Conservation (phyloP, 164 flowering plant species). For the Vitis rotundifolia region DNA sequence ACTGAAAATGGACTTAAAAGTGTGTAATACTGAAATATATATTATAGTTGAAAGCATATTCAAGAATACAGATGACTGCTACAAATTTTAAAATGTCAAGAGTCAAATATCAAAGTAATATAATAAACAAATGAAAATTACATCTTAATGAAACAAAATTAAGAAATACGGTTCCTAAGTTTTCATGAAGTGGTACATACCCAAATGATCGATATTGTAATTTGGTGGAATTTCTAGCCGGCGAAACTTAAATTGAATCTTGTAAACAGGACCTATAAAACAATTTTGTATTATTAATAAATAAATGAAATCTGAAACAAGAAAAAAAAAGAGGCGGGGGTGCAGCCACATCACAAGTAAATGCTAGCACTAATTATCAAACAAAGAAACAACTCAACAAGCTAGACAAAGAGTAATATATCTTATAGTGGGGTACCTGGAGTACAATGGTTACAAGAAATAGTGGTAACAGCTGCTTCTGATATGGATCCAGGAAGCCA, state of each 20-base stretch:
- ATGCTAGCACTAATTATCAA: neutral
- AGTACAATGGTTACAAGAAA: conserved; percentile 66
- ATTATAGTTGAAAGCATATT: no score
- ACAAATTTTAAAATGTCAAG: no score
- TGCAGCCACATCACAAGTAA: neutral
- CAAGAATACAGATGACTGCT: no score
- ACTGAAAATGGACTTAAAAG: neutral
- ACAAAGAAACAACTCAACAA: no score
- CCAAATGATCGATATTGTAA: conserved; percentile 73
- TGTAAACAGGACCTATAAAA: conserved; percentile 68
- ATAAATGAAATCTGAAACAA: neutral
- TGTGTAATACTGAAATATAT: neutral
- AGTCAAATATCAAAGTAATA: neutral
- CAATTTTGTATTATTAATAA: neutral
- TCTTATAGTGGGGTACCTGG: conserved; percentile 52
- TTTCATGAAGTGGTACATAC: conserved; percentile 35
- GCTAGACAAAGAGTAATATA: no score
- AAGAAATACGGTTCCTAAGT: no score
- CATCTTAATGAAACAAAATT: no score
- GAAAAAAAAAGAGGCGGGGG: neutral
- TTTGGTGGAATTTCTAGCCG: conserved; percentile 83
- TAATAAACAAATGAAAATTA: no score
- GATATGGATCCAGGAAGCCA: conserved; percentile 94
- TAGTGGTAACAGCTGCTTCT: conserved; percentile 76
- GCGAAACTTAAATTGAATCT: conserved; percentile 88